Evolutionary conservation across 768 basidiomycete species (phyloP).

Genomic region (Pisolithus microcarpus): DNA sequence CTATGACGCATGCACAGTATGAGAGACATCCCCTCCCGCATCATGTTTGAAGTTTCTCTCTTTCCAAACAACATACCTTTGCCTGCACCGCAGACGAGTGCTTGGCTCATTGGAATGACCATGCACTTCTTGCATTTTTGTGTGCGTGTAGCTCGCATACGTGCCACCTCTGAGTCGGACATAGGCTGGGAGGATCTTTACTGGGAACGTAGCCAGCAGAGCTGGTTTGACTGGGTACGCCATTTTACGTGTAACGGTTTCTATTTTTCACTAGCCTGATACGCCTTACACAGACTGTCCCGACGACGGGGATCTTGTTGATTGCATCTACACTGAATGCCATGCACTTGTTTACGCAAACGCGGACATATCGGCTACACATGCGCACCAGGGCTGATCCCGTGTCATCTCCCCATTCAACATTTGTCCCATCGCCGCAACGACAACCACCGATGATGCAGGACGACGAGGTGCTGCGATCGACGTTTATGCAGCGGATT

Average conservation of each 20-base stretch:
- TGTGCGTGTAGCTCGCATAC: constrained; percentile 52
- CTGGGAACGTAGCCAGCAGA: constrained; percentile 50
- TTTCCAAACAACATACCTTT: constrained; percentile 79
- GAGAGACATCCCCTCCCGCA: constrained; percentile 56
- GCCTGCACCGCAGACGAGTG: constrained; percentile 59
- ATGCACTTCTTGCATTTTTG: constrained; percentile 66
- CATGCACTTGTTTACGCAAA: constrained; percentile 64
- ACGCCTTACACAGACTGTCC: constrained; percentile 47
- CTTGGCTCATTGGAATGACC: constrained; percentile 53
- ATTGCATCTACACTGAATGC: constrained; percentile 49
- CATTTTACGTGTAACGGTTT: neutral
- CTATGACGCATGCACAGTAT: constrained; percentile 34
- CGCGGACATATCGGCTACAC: constrained; percentile 61
- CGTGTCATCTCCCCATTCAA: constrained; percentile 62
- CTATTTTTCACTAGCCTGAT: constrained; percentile 1
- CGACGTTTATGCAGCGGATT: constrained; percentile 39
- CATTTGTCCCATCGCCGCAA: constrained; percentile 48
- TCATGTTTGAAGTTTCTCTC: constrained; percentile 73
- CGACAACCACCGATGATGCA: constrained; percentile 9
- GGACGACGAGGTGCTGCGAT: constrained; percentile 35
- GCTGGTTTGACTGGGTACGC: constrained; percentile 80
- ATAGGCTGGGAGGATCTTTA: constrained; percentile 77
- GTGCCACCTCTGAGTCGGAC: constrained; percentile 56
- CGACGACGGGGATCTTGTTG: constrained; percentile 52
- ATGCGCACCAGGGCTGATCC: constrained; percentile 46